phyloP scores from a whole-genome alignment of 805 yeast genomes.

The Starmerella vaccinii region DNA sequence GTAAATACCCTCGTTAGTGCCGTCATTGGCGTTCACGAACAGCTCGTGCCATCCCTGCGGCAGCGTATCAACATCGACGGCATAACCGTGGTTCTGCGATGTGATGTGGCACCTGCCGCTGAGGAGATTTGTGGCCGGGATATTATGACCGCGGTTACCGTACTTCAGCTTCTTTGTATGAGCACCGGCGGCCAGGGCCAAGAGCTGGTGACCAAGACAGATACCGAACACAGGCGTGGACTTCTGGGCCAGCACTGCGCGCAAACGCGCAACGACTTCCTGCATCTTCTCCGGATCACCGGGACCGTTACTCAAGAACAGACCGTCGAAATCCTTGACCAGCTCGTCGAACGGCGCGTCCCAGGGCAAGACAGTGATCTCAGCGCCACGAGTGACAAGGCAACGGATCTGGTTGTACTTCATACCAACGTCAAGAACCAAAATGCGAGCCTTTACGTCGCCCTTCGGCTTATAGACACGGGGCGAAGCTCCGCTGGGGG shows the following conservation, averaged over 20 bases:
- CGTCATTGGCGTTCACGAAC: conserved; percentile 87
- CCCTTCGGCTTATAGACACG: conserved; percentile 57
- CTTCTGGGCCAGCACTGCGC: conserved; percentile 53
- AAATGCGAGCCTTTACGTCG: conserved; percentile 49
- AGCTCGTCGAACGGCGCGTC: conserved; percentile 74
- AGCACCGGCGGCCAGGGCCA: conserved; percentile 92
- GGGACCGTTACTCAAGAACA: conserved; percentile 92
- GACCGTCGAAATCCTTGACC: conserved; percentile 69
- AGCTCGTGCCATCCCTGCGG: conserved; percentile 72
- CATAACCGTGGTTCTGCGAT: conserved; percentile 97
- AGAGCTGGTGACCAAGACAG: conserved; percentile 93
- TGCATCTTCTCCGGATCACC: conserved; percentile 94
- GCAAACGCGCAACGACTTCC: conserved; percentile 63
- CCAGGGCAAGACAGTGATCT: conserved; percentile 92
- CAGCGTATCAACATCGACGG: conserved; percentile 75
- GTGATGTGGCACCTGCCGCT: conserved; percentile 96
- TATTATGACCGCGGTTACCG: conserved; percentile 98
- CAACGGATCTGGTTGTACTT: conserved; percentile 96
- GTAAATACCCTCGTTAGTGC: conserved; percentile 95
- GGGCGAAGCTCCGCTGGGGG: conserved; percentile 38
- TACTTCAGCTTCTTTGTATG: conserved; percentile 85
- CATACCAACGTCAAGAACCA: conserved; percentile 96
- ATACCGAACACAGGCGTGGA: conserved; percentile 86
- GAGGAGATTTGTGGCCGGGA: conserved; percentile 82
- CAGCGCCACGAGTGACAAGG: conserved; percentile 91